These are phyloP conservation scores for Hyphopichia buzzinii DNA, from an alignment of 1,139 yeast genomes.

Conservation along the genomic window DNA sequence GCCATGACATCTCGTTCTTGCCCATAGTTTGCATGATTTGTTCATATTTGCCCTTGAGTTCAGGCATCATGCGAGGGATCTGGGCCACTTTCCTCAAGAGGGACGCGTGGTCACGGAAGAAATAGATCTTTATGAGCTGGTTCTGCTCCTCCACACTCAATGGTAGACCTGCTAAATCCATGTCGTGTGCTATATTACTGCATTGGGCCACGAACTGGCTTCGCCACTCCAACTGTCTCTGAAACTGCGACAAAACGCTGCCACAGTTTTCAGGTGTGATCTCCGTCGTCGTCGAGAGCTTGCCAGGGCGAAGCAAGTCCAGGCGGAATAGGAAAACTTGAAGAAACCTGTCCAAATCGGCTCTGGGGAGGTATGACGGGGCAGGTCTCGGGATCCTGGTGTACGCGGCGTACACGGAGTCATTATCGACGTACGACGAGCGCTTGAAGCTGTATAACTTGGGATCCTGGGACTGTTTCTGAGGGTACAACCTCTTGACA, in stretches of 20 bases:
- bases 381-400: background rate
- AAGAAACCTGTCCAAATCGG: constrained; percentile 7
- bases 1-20: background rate
- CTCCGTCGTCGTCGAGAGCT: constrained; percentile 12
- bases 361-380: background rate
- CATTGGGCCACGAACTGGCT: constrained; percentile 19
- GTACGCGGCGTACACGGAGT: background rate
- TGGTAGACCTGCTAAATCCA: constrained; percentile 23
- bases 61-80: background rate
- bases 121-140: constrained; percentile 25
- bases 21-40: background rate
- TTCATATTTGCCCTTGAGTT: background rate
- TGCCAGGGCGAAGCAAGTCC: constrained; percentile 21
- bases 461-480: background rate
- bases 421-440: background rate
- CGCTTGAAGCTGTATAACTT: background rate
- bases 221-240: constrained; percentile 19
- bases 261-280: background rate
- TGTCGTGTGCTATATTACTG: constrained; percentile 25
- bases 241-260: constrained; percentile 8
- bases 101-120: constrained; percentile 28
- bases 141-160: constrained; percentile 31
- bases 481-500: background rate
- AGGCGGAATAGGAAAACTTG: constrained; percentile 3
- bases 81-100: constrained; percentile 13